Evolutionary conservation across 306 rosid genomes (phyloP), one percentile per base, ranked within the genome.

Genomic region (Delonix regia): DNA sequence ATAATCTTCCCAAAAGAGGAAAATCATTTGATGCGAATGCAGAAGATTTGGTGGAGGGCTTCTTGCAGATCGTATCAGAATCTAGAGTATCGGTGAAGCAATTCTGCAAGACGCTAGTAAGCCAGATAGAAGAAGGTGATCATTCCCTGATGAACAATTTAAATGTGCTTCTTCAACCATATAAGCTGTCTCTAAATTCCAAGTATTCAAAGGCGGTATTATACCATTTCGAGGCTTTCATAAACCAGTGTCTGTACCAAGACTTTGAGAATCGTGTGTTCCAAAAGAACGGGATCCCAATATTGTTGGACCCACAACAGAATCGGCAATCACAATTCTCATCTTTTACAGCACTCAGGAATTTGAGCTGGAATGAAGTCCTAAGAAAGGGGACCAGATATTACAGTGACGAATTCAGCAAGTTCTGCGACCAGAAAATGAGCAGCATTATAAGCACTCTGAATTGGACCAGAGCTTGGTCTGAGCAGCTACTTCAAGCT

Each of bases 351-450:
- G 89, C 97, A 0, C 89, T 95, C 5, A 80, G 97, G 59, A 95
- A 93, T 56, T 82, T 95, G 80, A 91, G 99, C 86, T 95, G 99
- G 99, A 95, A 91, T 27, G 99, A 95, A 74, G 98, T 95, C n/a
- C 66, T 95, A 67, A 89, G 89, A 69, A 93, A 93, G 78, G 99
- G 99, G 15, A 95, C 99, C 1, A 95, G 91, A 67, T 89, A 89
- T 78, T 88, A 91, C 82, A 89, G 99, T 27, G 99, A 95, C 55
- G 99, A 95, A 42, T 86, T 95, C 62, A 93, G 99, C 77, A 93
- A 91, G 85, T 95, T 95, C 65, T 95, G 99, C 65, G 99, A 95
- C 77, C 97, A 93, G 84, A 95, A 95, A 87, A 93, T 95, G 97
- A 91, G 94, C 76, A 80, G 87, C 75, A 88, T 95, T 60, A 91